Base-by-base conservation (phyloP, 2,329 filamentous ascomycete genomes). In the Sarocladium oryzae region DNA sequence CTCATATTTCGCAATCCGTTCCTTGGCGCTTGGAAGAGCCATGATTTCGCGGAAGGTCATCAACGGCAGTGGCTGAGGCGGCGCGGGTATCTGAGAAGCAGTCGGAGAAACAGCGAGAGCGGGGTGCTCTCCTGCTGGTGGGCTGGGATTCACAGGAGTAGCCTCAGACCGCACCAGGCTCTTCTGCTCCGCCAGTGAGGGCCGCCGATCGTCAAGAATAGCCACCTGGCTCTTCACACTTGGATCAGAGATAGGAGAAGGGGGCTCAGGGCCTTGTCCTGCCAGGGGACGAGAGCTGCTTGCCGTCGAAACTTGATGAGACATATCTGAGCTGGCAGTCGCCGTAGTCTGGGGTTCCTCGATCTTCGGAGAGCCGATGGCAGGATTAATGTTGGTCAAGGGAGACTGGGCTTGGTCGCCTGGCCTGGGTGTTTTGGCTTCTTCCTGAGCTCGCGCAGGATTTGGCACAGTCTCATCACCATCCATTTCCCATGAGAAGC, bases 31-130 rank as follows among this genome's bases (percentile, higher is more conserved):
- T 15, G 79, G 75, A 48, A 93, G 75, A 8, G 79, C 81, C 59
- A 89, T 75, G 54, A 96, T 95, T 53, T 95, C 86, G 49, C 84
- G 81, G 67, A 95, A 91, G 1, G 78, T 72, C 56, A 78, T 75
- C 33, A 79, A 70, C 43, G 61, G 61, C 43, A n/a, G 9, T 20
- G n/a, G 23, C 13, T n/a, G n/a, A n/a, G n/a, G n/a, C n/a, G 40
- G 9, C 15, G 37, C 40, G 9, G 40, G 23, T 5, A 13, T 30
- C 28, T 48, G 43, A 21, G 28, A 33, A n/a, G 26, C 28, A 7
- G 43, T 32, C 4, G 43, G 43, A 4, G 43, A 48, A 4, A 13
- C 3, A 26, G 28, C 43, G 10, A 48, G 43, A 18, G 43, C 43
- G 11, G 43, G 43, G 28, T 48, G 43, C 11, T 21, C 26, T 13